Base-by-base conservation (phyloP, 441 rosid genomes). In the Raphanus hybrid region DNA sequence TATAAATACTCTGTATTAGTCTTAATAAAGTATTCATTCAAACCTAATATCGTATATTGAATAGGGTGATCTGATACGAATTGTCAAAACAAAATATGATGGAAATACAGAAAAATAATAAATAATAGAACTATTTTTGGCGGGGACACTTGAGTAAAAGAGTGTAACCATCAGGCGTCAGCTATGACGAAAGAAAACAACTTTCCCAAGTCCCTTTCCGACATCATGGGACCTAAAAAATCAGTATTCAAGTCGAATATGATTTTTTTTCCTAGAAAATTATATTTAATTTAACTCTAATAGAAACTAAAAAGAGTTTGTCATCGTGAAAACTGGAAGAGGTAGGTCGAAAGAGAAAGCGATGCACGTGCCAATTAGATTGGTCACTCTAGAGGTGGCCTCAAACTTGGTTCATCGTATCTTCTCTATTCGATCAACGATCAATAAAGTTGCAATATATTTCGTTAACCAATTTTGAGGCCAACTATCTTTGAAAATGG, bases 201-300 rank as follows among this genome's bases (percentile, higher is more conserved):
- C 34, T 29, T 29, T 29, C 34, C 34, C 34, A 52, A 14, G 65
- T 69, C 75, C 2, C 50, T 70, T 70, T 41, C 75, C 61, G n/a
- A 77, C 71, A 57, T 55, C 15, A 71, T 77, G 67, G 80, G 71
- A 66, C 64, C 50, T n/a, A 6, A 27, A 69, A 18, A 60, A 75
- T 75, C 41, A 52, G 12, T 68, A 14, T 20, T 76, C 75, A 48
- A 63, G 37, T 54, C 66, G 80, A 76, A 76, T 63, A 76, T 70
- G 32, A 45, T 10, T 34, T 59, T 18, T 50, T 55, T 55, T 55
- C 12, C 32, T 29, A 11, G 2, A 20, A 48, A 68, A 57, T 15
- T 7, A 75, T 57, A 18, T 18, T 18, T 18, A 18, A 55, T n/a
- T 23, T 12, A 14, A 15, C 67, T 74, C 5, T 50, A 50, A 50